Conservation (phyloP, 306 rosid species). For the Lathyrus aphaca region DNA sequence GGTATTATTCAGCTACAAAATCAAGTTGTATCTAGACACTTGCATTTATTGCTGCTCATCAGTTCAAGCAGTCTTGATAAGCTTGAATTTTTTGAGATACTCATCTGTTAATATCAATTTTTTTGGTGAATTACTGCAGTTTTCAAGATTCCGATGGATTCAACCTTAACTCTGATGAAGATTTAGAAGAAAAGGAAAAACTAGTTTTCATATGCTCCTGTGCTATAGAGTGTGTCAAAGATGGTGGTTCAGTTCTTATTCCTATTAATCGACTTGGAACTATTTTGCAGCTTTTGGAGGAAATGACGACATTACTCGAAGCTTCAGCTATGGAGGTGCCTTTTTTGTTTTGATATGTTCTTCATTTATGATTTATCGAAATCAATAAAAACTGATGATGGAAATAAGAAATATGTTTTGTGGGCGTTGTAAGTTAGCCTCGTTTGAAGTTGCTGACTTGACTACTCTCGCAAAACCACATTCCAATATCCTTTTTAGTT, state of each 20-base stretch:
- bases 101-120: slow-evolving; percentile 41
- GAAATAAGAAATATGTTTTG: slow-evolving; percentile 5
- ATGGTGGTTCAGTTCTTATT: slow-evolving; percentile 87
- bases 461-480: background rate
- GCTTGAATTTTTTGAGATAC: slow-evolving; percentile 45
- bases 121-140: slow-evolving; percentile 36
- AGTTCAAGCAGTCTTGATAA: slow-evolving; percentile 35
- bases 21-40: slow-evolving; percentile 9
- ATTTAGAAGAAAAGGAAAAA: slow-evolving; percentile 67
- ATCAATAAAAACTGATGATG: background rate
- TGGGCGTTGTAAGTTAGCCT: slow-evolving; percentile 7
- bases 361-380: slow-evolving; percentile 6
- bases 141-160: slow-evolving; percentile 46
- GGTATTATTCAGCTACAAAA: slow-evolving; percentile 45
- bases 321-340: slow-evolving; percentile 64
- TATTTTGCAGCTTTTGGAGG: slow-evolving; percentile 75
- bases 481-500: slow-evolving; percentile 18
- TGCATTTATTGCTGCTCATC: background rate
- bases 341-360: slow-evolving; percentile 9
- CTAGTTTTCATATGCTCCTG: slow-evolving; percentile 62
- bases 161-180: slow-evolving; percentile 48
- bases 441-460: slow-evolving; percentile 14
- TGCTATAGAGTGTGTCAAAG: slow-evolving; percentile 61
- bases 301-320: slow-evolving; percentile 63
- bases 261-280: slow-evolving; percentile 67